A percentile compares a stretch with the other conserved stretches of the same genome.
Evolutionary conservation across 2,329 filamentous ascomycete species (phyloP).

Genomic region (Aspergillus chevalieri): DNA sequence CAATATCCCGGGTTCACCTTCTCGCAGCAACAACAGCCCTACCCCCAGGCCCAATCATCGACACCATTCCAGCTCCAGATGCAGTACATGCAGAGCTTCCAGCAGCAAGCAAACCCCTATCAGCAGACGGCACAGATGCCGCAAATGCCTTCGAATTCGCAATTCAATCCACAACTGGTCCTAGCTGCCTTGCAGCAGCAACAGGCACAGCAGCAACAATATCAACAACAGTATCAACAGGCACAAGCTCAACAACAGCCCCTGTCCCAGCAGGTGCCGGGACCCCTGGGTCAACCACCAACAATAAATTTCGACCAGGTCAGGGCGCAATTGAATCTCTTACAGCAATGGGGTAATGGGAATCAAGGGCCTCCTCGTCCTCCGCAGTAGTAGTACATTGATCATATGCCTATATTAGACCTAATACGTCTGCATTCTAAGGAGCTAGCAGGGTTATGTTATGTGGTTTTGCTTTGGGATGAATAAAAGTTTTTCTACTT

Average conservation of each 20-base stretch:
- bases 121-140: conserved; percentile 23
- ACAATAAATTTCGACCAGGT: conserved; percentile 36
- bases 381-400: conserved; percentile 3
- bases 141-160: conserved; percentile 33
- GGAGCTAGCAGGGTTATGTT: conserved; percentile 8
- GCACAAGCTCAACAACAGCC: conserved; percentile 17
- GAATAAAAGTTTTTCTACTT: conserved; percentile 7
- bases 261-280: conserved; percentile 20
- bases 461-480: conserved; percentile 3
- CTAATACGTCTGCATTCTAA: conserved; percentile 18
- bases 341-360: conserved; percentile 31
- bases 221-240: conserved; percentile 21
- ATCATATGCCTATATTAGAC: conserved; percentile 8
- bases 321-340: conserved; percentile 36
- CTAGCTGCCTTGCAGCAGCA: conserved; percentile 44
- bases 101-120: conserved; percentile 39
- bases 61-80: conserved; percentile 34
- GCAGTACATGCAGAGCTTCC: conserved; percentile 33
- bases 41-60: conserved; percentile 19
- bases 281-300: conserved; percentile 19
- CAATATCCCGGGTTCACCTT: conserved; percentile 21
- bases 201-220: conserved; percentile 31
- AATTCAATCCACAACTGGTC: conserved; percentile 53
- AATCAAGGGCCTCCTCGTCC: conserved; percentile 27
- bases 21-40: conserved; percentile 26